Base-by-base conservation (phyloP, 129 eudicot species). In the Calendula officinalis region DNA sequence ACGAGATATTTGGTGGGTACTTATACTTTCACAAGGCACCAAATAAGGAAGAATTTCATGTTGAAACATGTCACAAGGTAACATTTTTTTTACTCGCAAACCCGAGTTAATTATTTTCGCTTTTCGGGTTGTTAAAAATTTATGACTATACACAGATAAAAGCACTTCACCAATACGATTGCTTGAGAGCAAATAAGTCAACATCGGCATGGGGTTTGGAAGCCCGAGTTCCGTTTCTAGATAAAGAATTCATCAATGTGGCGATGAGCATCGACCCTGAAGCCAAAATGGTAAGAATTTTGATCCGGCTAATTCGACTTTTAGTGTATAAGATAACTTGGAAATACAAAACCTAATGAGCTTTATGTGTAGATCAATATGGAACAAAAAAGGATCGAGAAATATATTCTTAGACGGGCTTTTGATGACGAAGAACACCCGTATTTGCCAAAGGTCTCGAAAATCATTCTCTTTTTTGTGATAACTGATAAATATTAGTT, bases 161-260 rank as follows among this genome's bases (percentile, higher is more conserved):
- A 38, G 51, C 96, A 2, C 89, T 89, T 60, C 90, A 89, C 65
- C 90, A 82, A 51, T 82, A 94, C 60, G 97, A 88, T 76, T 88
- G 99, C 64, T 73, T 94, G 77, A 80, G 99, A 72, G 97, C 99
- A 8, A 94, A 88, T 57, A 94, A 88, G 82, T 77, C 99, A 35
- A 94, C 97, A 58, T 88, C 96, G 2, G 97, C 99, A 3, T 94
- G 97, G 97, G 99, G 96, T 16, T 77, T 94, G 60, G 95, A 94
- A 61, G 87, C 99, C 35, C 96, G 97, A 64, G 97, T 94, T 50
- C 97, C 97, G 1, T 94, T 94, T 79, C 73, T 94, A 7, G 99
- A 88, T 66, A 88, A 88, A 77, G 92, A 88, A 53, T 94, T 88
- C 47, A 83, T 94, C 74, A 82, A 88, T 10, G 69, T 86, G 1